Evolutionary conservation across 2,329 filamentous ascomycete genomes (phyloP), one percentile per base, ranked within the genome.

Genomic region (Fusarium hostae): DNA sequence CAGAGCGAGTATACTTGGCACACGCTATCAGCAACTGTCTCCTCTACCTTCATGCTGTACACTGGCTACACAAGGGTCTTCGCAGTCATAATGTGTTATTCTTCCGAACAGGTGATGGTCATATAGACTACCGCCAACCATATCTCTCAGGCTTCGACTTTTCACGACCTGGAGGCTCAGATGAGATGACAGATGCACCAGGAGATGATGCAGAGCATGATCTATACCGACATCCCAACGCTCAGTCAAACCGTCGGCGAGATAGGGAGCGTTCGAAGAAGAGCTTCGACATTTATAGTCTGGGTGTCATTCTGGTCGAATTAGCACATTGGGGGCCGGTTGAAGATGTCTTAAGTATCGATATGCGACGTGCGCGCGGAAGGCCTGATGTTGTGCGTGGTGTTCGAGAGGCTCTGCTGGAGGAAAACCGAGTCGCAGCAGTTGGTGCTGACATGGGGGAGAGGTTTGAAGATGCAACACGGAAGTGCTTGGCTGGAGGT

Each of bases 41-140:
- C 6, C 78, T 89, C 50, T 87, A 87, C 60, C 81, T 89, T 0
- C 87, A 89, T 72, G 82, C 85, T 5, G 86, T 88, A 2, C 84
- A 87, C 66, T 89, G 86, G 87, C 81, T 89, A 9, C 87, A 89
- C 79, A 89, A 89, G 71, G 86, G 86, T n/a, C 80, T 89, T 9
- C 84, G 86, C 16, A 85, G 83, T 63, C 80, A 86, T 59, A 88
- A 87, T 72, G 81, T 89, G 34, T 75, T 89, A 15, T 87, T 89
- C 76, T 87, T 87, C 74, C 78, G 78, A 35, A 68, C 73, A 32
- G 63, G 63, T 32, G 48, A 63, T 26, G 78, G 77, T 65, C 59
- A 67, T 26, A 78, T 85, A 44, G 79, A 84, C 63, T 83, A 82
- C 60, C 68, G 72, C 13, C 77, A 79, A 35, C 86, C 85, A 1